phyloP scores from a whole-genome alignment of 805 yeast genomes.

The Schwanniomyces occidentalis region DNA sequence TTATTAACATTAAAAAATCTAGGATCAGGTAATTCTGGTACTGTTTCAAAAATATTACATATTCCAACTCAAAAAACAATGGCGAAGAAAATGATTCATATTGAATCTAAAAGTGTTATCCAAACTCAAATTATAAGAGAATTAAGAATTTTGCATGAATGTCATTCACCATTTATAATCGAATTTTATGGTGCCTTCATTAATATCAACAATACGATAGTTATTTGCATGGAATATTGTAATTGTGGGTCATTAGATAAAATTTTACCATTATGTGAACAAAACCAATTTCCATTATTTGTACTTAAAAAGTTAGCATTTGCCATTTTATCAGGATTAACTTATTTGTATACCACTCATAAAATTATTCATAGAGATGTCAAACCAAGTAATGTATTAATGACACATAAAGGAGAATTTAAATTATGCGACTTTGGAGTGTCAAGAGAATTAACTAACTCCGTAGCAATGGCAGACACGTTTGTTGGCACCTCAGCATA shows the following conservation, averaged over 20 bases:
- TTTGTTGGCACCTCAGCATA: conserved; percentile 98
- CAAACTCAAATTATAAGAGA: conserved; percentile 87
- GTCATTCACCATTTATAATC: conserved; percentile 79
- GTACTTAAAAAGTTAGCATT: conserved; percentile 73
- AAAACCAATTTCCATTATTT: conserved; percentile 50
- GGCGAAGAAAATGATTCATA: conserved; percentile 87
- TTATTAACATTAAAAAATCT: conserved; percentile 71
- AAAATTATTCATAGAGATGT: conserved; percentile 94
- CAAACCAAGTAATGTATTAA: conserved; percentile 89
- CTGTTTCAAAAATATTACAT: conserved; percentile 85
- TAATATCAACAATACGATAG: conserved; percentile 62
- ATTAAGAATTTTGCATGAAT: conserved; percentile 85
- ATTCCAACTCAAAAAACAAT: conserved; percentile 83
- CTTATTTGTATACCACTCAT: conserved; percentile 78
- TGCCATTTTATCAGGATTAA: conserved; percentile 77
- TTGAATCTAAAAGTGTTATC: conserved; percentile 77
- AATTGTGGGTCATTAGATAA: conserved; percentile 92
- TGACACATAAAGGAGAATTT: conserved; percentile 83
- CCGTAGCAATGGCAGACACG: conserved; percentile 84
- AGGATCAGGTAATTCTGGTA: conserved; percentile 94
- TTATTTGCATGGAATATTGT: conserved; percentile 94
- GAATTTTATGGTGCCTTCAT: conserved; percentile 91
- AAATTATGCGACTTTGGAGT: conserved; percentile 98
- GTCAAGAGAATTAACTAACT: conserved; percentile 84
- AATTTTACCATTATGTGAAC: conserved; percentile 54